Evolutionary conservation across 352 stramenopile species (phyloP).

Genomic region (Globisporangium uncinulatum): DNA sequence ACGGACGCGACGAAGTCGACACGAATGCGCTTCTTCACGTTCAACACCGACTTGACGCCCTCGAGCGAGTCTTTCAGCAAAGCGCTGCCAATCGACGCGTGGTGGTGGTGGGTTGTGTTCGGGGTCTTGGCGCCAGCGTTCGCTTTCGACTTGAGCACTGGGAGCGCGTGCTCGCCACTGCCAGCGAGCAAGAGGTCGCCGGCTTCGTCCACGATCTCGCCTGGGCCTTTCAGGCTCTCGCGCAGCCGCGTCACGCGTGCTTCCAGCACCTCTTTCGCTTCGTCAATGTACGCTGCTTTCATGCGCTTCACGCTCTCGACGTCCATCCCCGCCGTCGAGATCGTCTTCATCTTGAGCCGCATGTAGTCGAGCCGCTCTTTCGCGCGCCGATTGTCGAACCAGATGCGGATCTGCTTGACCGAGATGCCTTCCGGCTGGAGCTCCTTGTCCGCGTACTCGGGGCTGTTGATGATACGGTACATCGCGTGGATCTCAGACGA

Average conservation of each 20-base stretch:
- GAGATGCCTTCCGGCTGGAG: constrained; percentile 82
- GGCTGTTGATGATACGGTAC: constrained; percentile 86
- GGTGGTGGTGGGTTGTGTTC: neutral
- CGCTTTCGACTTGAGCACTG: constrained; percentile 28
- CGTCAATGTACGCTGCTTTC: constrained; percentile 85
- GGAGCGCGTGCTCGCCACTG: constrained; percentile 31
- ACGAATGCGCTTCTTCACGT: constrained; percentile 77
- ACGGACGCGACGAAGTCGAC: constrained; percentile 86
- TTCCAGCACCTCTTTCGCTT: constrained; percentile 85
- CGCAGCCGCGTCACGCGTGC: constrained; percentile 73
- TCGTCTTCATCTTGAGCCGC: constrained; percentile 87
- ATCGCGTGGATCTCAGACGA: constrained; percentile 86
- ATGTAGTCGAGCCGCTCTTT: constrained; percentile 87
- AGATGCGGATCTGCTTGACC: constrained; percentile 86
- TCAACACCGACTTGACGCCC: constrained; percentile 16
- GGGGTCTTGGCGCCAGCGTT: constrained; percentile 25
- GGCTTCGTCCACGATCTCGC: constrained; percentile 76
- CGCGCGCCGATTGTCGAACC: constrained; percentile 83
- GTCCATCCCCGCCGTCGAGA: constrained; percentile 80
- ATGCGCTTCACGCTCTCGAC: constrained; percentile 82
- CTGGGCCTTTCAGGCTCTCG: constrained; percentile 62
- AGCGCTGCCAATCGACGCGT: neutral
- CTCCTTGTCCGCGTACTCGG: constrained; percentile 76
- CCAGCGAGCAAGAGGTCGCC: constrained; percentile 61
- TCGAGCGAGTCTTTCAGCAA: constrained; percentile 9